Percentiles rank a stretch among this genome's conserved stretches.
Evolutionary conservation across 768 basidiomycete species (phyloP).

Genomic region (Amanita brunnescens): DNA sequence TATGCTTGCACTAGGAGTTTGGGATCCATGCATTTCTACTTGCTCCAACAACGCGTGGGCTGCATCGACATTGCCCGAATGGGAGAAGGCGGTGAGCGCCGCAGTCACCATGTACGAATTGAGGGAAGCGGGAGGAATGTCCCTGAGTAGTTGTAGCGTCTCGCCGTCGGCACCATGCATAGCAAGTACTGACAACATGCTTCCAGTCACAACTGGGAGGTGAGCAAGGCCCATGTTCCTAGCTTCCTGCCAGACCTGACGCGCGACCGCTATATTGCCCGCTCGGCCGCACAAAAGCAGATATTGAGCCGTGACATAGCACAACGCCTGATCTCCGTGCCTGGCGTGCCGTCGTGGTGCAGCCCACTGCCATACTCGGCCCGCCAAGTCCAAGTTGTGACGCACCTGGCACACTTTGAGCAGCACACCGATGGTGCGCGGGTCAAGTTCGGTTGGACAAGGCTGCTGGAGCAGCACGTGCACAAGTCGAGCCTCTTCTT

Average conservation of each 20-base stretch:
- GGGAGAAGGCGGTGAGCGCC: constrained; percentile 17
- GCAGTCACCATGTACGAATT: constrained; percentile 18
- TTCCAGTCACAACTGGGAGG: constrained; percentile 15
- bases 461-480: constrained; percentile 15
- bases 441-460: constrained; percentile 16
- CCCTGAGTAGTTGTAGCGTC: constrained; percentile 15
- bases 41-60: constrained; percentile 17
- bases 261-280: constrained; percentile 15
- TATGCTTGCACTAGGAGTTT: constrained; percentile 12
- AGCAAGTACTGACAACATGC: constrained; percentile 17
- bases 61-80: constrained; percentile 17
- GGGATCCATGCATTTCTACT: constrained; percentile 13
- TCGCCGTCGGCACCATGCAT: constrained; percentile 15
- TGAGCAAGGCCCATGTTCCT: constrained; percentile 15
- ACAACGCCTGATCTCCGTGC: constrained; percentile 14
- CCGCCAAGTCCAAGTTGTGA: constrained; percentile 16
- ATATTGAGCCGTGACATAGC: constrained; percentile 16
- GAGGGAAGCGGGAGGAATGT: constrained; percentile 18
- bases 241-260: constrained; percentile 17
- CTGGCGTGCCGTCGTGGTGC: constrained; percentile 13
- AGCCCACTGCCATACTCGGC: constrained; percentile 15
- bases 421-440: constrained; percentile 17
- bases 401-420: constrained; percentile 15
- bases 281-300: constrained; percentile 16
- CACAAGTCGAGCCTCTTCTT: constrained; percentile 16